These are phyloP conservation scores for Neostapfia colusana DNA, from an alignment of 176 grass and related monocot genomes.

Conservation along the genomic window DNA sequence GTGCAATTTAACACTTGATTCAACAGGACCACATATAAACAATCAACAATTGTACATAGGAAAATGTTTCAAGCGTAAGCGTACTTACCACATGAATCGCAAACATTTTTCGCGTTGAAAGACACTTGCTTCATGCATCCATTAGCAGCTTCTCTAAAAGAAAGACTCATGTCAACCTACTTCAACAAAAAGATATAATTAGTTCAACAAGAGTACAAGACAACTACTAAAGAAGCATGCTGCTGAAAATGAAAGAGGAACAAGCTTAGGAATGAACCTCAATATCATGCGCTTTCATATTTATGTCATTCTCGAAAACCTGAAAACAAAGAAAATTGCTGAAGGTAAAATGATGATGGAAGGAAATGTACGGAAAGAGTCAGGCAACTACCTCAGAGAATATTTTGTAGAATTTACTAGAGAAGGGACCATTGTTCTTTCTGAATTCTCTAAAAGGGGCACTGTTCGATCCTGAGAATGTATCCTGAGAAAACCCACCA, in stretches of 20 bases:
- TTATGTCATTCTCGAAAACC: constrained; percentile 73
- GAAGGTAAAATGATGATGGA: background rate
- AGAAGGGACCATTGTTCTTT: constrained; percentile 56
- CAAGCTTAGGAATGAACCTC: constrained; percentile 57
- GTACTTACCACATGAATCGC: constrained; percentile 81
- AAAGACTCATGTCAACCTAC: constrained; percentile 74
- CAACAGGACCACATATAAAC: constrained; percentile 9
- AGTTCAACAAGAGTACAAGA: constrained; percentile 36
- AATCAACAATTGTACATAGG: background rate
- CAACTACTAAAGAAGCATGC: background rate
- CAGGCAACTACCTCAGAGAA: constrained; percentile 76
- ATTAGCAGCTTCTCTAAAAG: constrained; percentile 85
- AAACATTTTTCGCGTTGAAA: constrained; percentile 70
- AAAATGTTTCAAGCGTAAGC: constrained; percentile 18
- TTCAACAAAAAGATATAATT: constrained; percentile 39
- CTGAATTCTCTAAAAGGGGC: constrained; percentile 81
- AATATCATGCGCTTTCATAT: constrained; percentile 62
- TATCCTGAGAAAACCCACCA: constrained; percentile 60
- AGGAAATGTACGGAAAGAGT: background rate
- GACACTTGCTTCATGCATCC: constrained; percentile 71
- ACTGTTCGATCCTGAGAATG: constrained; percentile 66
- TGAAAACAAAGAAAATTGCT: constrained; percentile 53
- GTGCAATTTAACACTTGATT: constrained; percentile 22
- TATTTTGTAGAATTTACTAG: constrained; percentile 83
- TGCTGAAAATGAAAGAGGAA: constrained; percentile 33